phyloP scores from a whole-genome alignment of 768 basidiomycete genomes.

The Russula sp. region DNA sequence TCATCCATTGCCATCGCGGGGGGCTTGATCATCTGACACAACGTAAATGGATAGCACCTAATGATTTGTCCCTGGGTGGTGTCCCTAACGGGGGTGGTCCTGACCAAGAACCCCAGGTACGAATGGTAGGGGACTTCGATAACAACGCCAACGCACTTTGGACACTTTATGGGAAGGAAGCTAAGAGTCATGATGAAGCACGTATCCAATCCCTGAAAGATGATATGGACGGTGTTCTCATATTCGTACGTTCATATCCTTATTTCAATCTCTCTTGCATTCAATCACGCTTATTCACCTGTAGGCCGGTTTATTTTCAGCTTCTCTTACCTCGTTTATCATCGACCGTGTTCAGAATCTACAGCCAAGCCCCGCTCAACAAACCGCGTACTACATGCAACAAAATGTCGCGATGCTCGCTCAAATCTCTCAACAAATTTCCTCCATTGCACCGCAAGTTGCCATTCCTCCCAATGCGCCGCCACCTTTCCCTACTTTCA shows the following conservation, averaged over 20 bases:
- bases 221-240: conserved; percentile 39
- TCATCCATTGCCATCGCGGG: no score
- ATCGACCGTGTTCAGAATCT: neutral
- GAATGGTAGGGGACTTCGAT: conserved; percentile 26
- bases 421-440: conserved; percentile 14
- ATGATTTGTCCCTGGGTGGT: no score
- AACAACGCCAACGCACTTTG: conserved; percentile 37
- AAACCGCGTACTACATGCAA: conserved; percentile 1
- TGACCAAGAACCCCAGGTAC: neutral
- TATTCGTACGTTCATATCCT: conserved; percentile 31
- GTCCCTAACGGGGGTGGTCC: neutral
- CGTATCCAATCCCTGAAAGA: conserved; percentile 36
- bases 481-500: conserved; percentile 11
- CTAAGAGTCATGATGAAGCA: conserved; percentile 32
- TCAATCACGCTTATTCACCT: neutral
- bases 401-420: neutral
- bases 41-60: no score
- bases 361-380: neutral
- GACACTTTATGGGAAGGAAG: conserved; percentile 34
- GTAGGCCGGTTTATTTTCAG: neutral
- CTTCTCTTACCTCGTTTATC: neutral
- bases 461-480: neutral
- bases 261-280: neutral
- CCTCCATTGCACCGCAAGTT: neutral
- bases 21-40: no score